Percentiles rank a stretch among this genome's conserved stretches.
Evolutionary conservation across 208 protist genomes (phyloP).

Genomic region (Novymonas esmeraldas): DNA sequence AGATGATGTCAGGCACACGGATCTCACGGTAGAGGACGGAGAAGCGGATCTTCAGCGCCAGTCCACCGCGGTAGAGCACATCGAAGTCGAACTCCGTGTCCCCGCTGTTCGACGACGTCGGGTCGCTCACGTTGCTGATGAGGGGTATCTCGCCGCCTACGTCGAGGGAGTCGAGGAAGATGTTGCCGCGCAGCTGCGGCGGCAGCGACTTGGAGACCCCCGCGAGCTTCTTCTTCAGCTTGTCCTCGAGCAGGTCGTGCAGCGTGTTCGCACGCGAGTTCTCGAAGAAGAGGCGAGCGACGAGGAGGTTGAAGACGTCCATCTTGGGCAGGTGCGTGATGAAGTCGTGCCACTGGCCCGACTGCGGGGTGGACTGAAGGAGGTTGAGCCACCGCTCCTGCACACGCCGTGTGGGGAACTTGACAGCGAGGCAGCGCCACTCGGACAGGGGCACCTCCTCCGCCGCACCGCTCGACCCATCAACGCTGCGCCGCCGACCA

Average conservation of each 20-base stretch:
- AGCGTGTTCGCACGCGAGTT: conserved; percentile 69
- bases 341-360: conserved; percentile 68
- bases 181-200: conserved; percentile 63
- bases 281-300: conserved; percentile 85
- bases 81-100: conserved; percentile 88
- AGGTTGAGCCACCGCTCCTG: conserved; percentile 88
- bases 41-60: conserved; percentile 72
- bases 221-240: conserved; percentile 72
- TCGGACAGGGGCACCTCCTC: conserved; percentile 33
- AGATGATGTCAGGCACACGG: conserved; percentile 72
- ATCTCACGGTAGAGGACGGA: conserved; percentile 63
- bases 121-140: conserved; percentile 68
- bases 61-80: conserved; percentile 82
- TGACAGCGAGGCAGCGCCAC: conserved; percentile 70
- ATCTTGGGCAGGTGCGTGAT: conserved; percentile 59
- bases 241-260: conserved; percentile 61
- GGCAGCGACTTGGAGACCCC: conserved; percentile 66
- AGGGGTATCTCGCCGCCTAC: conserved; percentile 84
- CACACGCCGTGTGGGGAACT: conserved; percentile 77
- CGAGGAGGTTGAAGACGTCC: conserved; percentile 80
- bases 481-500: neutral
- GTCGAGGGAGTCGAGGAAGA: conserved; percentile 61
- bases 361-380: conserved; percentile 60
- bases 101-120: conserved; percentile 43
- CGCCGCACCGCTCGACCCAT: too few relatives aligned